Percentiles rank a stretch among this genome's conserved stretches.
Conservation (phyloP, 345 rosid genomes). For the Salix udensis region DNA sequence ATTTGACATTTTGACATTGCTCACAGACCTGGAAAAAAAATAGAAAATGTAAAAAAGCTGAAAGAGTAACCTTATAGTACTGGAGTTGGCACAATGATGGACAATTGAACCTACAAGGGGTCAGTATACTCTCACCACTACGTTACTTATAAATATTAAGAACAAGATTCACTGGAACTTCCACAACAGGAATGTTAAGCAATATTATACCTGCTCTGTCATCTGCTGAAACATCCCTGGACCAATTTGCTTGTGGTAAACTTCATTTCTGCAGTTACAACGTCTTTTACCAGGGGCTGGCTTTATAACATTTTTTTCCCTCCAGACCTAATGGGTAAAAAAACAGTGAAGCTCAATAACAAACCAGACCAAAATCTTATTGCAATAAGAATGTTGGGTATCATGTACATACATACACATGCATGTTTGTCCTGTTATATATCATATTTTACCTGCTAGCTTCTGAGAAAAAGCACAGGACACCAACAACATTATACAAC, state of each 20-base stretch:
- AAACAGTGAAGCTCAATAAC: neutral
- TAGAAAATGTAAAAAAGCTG: neutral
- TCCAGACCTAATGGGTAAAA: conserved; percentile 67
- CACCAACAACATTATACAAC: neutral
- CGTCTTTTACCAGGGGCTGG: conserved; percentile 94
- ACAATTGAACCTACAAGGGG: neutral
- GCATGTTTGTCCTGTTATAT: neutral
- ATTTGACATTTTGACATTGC: conserved; percentile 91
- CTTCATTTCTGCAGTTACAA: conserved; percentile 97
- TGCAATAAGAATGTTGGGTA: neutral
- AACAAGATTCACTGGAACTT: neutral
- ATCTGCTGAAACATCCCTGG: conserved; percentile 99
- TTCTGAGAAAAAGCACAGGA: neutral
- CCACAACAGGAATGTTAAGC: neutral
- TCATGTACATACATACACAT: neutral
- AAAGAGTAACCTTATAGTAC: neutral
- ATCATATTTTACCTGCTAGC: neutral
- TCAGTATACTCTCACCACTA: neutral
- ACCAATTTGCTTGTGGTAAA: conserved; percentile 96
- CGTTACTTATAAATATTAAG: neutral
- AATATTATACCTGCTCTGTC: conserved; percentile 73
- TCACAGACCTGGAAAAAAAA: conserved; percentile 75
- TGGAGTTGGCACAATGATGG: neutral
- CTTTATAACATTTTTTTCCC: conserved; percentile 89
- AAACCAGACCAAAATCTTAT: conserved; percentile 1